Evolutionary conservation across 1,139 yeast species (phyloP), one percentile per base, ranked within the genome.

Genomic region (Lizanozyma gosingica): DNA sequence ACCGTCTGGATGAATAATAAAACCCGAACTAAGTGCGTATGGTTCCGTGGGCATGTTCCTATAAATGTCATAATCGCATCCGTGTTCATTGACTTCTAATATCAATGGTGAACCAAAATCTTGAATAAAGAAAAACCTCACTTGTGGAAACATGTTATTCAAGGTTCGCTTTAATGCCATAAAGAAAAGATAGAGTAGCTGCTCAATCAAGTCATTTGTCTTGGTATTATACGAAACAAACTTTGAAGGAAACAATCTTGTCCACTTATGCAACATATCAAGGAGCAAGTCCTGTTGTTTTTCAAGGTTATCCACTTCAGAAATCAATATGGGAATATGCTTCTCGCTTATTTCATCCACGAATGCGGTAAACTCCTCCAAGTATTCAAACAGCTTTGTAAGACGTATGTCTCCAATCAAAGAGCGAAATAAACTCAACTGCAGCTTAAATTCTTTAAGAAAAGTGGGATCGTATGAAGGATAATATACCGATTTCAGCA

Each of bases 91-190:
- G 29, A 22, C 29, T 11, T 67, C 73, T 40, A 63, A 48, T 65
- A 67, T 65, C 40, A 68, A 55, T 1, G 74, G 73, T 43, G 65
- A 56, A 45, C 67, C 73, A 45, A 69, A 68, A 50, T 68, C 73
- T 33, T 73, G 49, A 6, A 68, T 47, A 40, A 64, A 67, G 47
- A 63, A 66, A 45, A 60, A 68, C 43, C 64, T 67, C 6, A 66
- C 61, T 43, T 69, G 75, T 1, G 75, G 75, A 22, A 61, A 54
- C 14, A 67, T 51, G 0, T 71, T 67, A 47, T 54, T 66, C 15
- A 67, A 47, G 1, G 62, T 53, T 44, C 65, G 67, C 41, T 63
- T 64, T 43, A 65, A 56, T 11, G 59, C 56, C 43, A 62, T 62
- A 53, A 54, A 65, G 45, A 62, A 67, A 6, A 68, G 49, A 43